Base-by-base conservation (phyloP, 2,329 filamentous ascomycete species). In the Nemania diffusa region DNA sequence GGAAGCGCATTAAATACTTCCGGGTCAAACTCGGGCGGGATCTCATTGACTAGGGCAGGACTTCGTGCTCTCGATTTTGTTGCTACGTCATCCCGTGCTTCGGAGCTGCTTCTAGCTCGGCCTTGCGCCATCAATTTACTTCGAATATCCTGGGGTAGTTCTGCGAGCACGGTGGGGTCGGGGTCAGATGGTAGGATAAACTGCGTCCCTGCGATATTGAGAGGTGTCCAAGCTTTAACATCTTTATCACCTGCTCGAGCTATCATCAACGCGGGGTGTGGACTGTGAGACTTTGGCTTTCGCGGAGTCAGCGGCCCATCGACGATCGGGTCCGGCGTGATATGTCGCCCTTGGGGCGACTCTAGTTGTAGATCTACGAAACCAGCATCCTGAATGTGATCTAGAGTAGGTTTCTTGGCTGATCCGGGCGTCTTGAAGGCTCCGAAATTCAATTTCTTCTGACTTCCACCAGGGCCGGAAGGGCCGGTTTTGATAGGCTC, bases 151-250 rank as follows among this genome's bases (percentile, higher is more conserved):
- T 84, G 84, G 0, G 95, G 95, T 3, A 99, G 84, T 74, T 97
- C 94, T 1, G 91, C 91, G 3, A 98, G 80, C 0, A 97, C 91
- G n/a, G 85, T 83, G 0, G 91, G 90, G 76, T 99, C 96, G 1
- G 92, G 87, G 72, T 97, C 92, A 0, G 87, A 87, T 0, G 96
- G 96, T 72, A 99, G 84, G 53, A 98, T 88, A 74, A 99, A 99
- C 74, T 99, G 96, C 0, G 95, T 97, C 1, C 95, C 93, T 2
- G 89, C 84, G 2, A 93, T 87, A 74, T 97, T 97, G 24, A 97
- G 81, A 1, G 90, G 90, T 6, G 86, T 88, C 69, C 86, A 91
- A 24, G 91, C 82, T 79, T 88, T 82, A 70, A 81, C 66, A 77
- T 92, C 80, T 63, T 78, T 81, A 44, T 84, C 80, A 64, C 81